Evolutionary conservation across 495 filamentous ascomycete species (phyloP), one percentile per base, ranked within the genome.

Genomic region (Xylaria sp.): DNA sequence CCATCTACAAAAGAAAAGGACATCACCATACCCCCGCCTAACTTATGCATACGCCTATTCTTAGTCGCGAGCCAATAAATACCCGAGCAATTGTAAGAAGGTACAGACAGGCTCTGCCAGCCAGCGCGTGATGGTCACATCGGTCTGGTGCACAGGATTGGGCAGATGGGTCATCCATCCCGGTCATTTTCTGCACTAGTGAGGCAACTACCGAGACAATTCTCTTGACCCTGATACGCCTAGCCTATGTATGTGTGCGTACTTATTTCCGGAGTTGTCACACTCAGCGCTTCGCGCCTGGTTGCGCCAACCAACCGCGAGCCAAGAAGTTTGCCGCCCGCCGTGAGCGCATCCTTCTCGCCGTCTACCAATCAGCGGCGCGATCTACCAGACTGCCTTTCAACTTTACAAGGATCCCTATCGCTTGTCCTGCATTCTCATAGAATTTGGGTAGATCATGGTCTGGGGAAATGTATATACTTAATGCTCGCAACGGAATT

Each of bases 311-410:
- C 26, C 29, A 65, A 50, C 29, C 62, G 62, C 44, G 19, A 52
- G 62, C 62, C 62, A 65, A 65, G 62, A 50, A 21, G 8, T 19
- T 65, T 65, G 44, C 43, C 62, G 62, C 62, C 44, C 17, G 9
- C 37, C 58, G 7, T 40, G 58, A 15, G 58, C 58, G 11, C 31
- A 50, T 52, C 62, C 24, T 11, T 50, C 3, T 33, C 37, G 24
- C 41, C 17, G 29, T 33, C 62, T 37, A 50, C 62, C 62, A 65
- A 65, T 65, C 62, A 52, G 9, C 41, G 3, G 3, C 35, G n/a
- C 26, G 21, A 41, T 21, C 15, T 65, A 17, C 26, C 26, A 63
- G 9, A 2, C 21, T 15, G 6, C 6, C 37, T 37, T 21, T 5
- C 41, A 33, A 15, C 6, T 50, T 37, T 21, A 12, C 41, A 33